Percentiles rank a stretch among this genome's conserved stretches.
Evolutionary conservation across 2,329 filamentous ascomycete species (phyloP).

Genomic region (Sporothrix humicola): DNA sequence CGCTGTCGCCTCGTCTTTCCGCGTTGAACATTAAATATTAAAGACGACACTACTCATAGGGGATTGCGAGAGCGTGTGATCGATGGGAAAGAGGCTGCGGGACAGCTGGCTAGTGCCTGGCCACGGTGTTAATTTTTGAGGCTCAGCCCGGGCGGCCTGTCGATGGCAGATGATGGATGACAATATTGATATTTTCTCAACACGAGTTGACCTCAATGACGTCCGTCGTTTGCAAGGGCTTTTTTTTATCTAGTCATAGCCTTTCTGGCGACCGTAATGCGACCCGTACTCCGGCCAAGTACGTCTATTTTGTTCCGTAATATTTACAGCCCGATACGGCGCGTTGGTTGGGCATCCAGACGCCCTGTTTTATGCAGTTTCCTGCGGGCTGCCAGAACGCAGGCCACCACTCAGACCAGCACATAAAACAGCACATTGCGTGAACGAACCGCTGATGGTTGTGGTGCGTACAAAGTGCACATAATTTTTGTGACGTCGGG

Average conservation of each 20-base stretch:
- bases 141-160: neutral
- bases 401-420: constrained; percentile 7
- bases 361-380: constrained; percentile 25
- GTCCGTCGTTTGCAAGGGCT: neutral
- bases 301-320: too few relatives aligned
- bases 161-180: neutral
- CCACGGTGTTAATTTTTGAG: constrained; percentile 17
- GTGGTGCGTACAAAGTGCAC: neutral
- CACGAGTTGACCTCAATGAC: neutral
- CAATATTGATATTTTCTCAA: neutral
- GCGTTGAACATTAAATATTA: neutral
- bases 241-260: neutral
- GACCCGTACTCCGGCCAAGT: neutral
- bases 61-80: neutral
- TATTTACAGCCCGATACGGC: constrained; percentile 31
- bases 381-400: neutral
- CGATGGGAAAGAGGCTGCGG: constrained; percentile 7
- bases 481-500: neutral
- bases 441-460: neutral
- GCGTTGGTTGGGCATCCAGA: constrained; percentile 57
- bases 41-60: neutral
- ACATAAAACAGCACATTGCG: constrained; percentile 16
- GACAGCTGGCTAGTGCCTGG: constrained; percentile 37
- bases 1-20: neutral
- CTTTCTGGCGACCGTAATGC: neutral